phyloP scores from a whole-genome alignment of 2,329 filamentous ascomycete genomes.

The Cordyceps cateniannulata region DNA sequence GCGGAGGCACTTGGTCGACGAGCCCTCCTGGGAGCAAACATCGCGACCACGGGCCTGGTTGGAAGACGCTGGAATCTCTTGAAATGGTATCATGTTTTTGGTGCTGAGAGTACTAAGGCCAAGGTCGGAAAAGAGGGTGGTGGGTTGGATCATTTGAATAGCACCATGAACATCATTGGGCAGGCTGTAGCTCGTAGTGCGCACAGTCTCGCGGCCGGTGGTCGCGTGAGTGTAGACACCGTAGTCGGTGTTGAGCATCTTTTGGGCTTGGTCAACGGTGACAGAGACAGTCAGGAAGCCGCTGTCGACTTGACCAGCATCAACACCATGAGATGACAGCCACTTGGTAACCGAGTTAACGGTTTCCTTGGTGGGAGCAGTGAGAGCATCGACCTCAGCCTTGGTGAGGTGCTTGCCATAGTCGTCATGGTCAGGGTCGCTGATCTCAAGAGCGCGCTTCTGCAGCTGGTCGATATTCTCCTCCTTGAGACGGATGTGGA shows the following conservation, averaged over 20 bases:
- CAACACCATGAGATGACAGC: constrained; percentile 10
- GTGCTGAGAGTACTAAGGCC: neutral
- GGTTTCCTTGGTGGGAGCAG: constrained; percentile 10
- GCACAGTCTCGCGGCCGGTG: constrained; percentile 9
- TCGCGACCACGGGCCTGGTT: neutral
- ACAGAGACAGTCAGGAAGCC: constrained; percentile 2
- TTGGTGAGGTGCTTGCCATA: constrained; percentile 15
- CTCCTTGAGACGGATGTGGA: constrained; percentile 14
- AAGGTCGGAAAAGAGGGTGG: constrained; percentile 13
- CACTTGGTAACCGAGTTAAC: constrained; percentile 12
- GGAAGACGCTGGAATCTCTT: neutral
- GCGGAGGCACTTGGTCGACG: constrained; percentile 7
- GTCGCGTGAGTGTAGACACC: constrained; percentile 3
- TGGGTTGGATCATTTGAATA: constrained; percentile 13
- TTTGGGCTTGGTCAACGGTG: constrained; percentile 7
- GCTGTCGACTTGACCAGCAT: constrained; percentile 6
- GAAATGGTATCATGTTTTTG: neutral
- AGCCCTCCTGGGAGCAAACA: neutral
- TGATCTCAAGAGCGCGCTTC: constrained; percentile 10
- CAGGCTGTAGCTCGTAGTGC: constrained; percentile 13
- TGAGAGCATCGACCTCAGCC: constrained; percentile 13
- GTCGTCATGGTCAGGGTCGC: constrained; percentile 11
- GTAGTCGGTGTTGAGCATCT: constrained; percentile 11
- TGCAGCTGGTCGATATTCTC: constrained; percentile 12
- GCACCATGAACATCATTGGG: constrained; percentile 1